A percentile compares a stretch with the other conserved stretches of the same genome.
These are phyloP conservation scores for Solanum dulcamara DNA, from an alignment of 257 asterid genomes.

Conservation along the genomic window DNA sequence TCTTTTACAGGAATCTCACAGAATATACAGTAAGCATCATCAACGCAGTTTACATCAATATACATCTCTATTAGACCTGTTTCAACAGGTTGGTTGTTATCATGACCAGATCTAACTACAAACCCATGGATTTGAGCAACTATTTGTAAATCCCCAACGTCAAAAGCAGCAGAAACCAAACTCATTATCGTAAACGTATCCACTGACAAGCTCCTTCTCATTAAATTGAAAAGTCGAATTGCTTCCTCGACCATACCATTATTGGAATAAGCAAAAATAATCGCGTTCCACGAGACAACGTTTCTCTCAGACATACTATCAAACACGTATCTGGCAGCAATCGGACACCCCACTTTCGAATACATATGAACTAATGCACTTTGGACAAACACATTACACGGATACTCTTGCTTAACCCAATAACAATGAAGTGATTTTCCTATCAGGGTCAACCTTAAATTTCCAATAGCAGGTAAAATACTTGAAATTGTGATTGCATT, in stretches of 20 bases:
- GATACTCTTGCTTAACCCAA: conserved; percentile 23
- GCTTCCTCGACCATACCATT: conserved; percentile 43
- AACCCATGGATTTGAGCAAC: conserved; percentile 33
- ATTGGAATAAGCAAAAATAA: conserved; percentile 37
- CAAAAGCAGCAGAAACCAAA: conserved; percentile 12
- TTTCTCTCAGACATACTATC: conserved; percentile 49
- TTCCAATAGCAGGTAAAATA: conserved; percentile 50
- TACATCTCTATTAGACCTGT: conserved; percentile 40
- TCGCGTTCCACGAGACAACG: conserved; percentile 44
- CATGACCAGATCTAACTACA: conserved; percentile 24
- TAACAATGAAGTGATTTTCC: conserved; percentile 53
- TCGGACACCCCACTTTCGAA: conserved; percentile 29
- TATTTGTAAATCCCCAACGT: conserved; percentile 11
- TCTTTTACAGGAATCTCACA: conserved; percentile 32
- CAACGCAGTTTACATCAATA: conserved; percentile 11
- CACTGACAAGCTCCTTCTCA: conserved; percentile 26
- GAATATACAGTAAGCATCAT: conserved; percentile 37
- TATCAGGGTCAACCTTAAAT: conserved; percentile 10
- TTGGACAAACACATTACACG: conserved; percentile 34
- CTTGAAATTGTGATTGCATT: conserved; percentile 45
- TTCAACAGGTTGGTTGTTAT: conserved; percentile 20
- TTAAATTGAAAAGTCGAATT: conserved; percentile 20
- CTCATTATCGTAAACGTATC: conserved; percentile 38
- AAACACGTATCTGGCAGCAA: conserved; percentile 25
- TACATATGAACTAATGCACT: conserved; percentile 47